phyloP scores from a whole-genome alignment of 1,284 basidiomycete genomes.

The Meira miltonrushii region DNA sequence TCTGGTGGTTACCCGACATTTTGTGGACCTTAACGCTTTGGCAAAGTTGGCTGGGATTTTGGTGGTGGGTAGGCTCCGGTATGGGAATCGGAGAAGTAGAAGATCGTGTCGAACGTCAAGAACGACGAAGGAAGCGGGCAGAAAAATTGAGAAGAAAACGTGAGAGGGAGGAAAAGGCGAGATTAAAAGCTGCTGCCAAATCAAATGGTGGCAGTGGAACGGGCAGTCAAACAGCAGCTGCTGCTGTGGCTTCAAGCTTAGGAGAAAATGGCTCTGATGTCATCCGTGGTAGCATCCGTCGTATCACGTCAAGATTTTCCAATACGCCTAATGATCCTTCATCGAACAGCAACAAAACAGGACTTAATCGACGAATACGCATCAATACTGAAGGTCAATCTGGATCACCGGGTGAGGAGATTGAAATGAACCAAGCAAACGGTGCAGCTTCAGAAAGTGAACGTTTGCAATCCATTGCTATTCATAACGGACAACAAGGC shows the following conservation, averaged over 20 bases:
- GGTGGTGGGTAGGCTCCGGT: slow-evolving; percentile 53
- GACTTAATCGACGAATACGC: slow-evolving; percentile 15
- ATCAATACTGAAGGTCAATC: slow-evolving; percentile 2
- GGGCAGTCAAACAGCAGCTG: slow-evolving; percentile 13
- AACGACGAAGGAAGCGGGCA: slow-evolving; percentile 17
- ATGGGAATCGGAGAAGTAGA: slow-evolving; percentile 53
- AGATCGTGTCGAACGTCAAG: slow-evolving; percentile 35
- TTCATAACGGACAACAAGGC: slow-evolving; percentile 1
- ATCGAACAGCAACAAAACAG: too few species aligned
- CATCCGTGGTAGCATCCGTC: slow-evolving; percentile 25
- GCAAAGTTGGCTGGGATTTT: slow-evolving; percentile 53
- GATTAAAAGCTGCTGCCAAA: slow-evolving; percentile 25
- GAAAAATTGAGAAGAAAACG: slow-evolving; percentile 25
- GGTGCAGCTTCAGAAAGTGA: background rate
- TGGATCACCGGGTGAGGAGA: slow-evolving; percentile 6
- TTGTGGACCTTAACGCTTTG: slow-evolving; percentile 50
- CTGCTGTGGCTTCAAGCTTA: background rate
- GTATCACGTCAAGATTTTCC: slow-evolving; percentile 12
- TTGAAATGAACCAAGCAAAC: background rate
- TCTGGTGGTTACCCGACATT: slow-evolving; percentile 50
- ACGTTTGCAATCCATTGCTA: slow-evolving; percentile 8
- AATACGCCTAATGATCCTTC: slow-evolving; percentile 1
- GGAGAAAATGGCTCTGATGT: slow-evolving; percentile 25
- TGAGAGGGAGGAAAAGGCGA: slow-evolving; percentile 30
- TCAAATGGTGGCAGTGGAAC: slow-evolving; percentile 17